These are phyloP conservation scores for Ganoderma lucidum DNA, from an alignment of 1,284 basidiomycete species.

Conservation along the genomic window DNA sequence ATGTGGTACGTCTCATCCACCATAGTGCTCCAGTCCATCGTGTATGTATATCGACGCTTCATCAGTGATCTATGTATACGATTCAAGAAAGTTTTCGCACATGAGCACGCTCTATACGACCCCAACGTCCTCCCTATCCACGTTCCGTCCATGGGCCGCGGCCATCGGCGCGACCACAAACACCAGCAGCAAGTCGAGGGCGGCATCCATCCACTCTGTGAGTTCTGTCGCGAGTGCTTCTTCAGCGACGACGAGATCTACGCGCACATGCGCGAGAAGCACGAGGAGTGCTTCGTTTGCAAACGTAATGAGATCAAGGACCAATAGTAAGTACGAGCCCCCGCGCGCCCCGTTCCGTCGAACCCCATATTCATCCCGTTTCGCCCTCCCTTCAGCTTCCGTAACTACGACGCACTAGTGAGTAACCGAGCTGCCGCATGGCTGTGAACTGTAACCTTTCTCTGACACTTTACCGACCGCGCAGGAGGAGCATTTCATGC, in stretches of 20 bases:
- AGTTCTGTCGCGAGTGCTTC: slow-evolving; percentile 92
- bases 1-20: slow-evolving; percentile 72
- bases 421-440: slow-evolving; percentile 35
- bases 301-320: slow-evolving; percentile 81
- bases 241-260: slow-evolving; percentile 95
- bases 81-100: slow-evolving; percentile 94
- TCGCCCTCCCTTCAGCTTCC: slow-evolving; percentile 62
- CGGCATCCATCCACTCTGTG: slow-evolving; percentile 84
- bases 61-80: slow-evolving; percentile 87
- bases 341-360: background rate
- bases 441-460: background rate
- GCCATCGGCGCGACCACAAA: slow-evolving; percentile 46
- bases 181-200: slow-evolving; percentile 68
- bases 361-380: slow-evolving; percentile 6
- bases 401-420: slow-evolving; percentile 79
- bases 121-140: slow-evolving; percentile 77
- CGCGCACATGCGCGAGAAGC: slow-evolving; percentile 90
- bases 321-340: slow-evolving; percentile 78
- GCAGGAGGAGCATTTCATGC: slow-evolving; percentile 76
- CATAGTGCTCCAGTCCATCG: background rate
- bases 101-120: slow-evolving; percentile 92
- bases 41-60: background rate
- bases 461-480: slow-evolving; percentile 9
- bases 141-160: slow-evolving; percentile 76
- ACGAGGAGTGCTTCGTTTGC: slow-evolving; percentile 98